Percentiles rank a stretch among this genome's conserved stretches.
These are phyloP conservation scores for Westerdykella aurantiaca DNA, from an alignment of 2,329 filamentous ascomycete species.

Conservation along the genomic window DNA sequence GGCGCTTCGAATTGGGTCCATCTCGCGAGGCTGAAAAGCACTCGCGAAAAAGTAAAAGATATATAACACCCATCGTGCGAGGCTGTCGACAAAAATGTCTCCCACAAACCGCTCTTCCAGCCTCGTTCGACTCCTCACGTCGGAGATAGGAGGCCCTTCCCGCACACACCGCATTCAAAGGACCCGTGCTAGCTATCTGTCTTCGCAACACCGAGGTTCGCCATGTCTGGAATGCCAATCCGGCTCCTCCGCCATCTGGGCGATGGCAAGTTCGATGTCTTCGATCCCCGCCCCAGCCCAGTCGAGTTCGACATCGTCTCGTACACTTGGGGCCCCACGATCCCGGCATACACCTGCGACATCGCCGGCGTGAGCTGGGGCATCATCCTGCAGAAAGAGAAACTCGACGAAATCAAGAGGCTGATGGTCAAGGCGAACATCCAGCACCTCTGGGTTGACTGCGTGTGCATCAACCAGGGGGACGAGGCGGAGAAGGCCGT, in stretches of 20 bases:
- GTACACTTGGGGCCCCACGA: background rate
- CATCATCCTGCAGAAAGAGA: background rate
- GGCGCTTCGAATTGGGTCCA: too few species aligned
- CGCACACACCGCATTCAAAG: too few species aligned
- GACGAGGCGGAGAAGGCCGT: conserved; percentile 2
- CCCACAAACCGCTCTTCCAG: too few species aligned
- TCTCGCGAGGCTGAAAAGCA: too few species aligned
- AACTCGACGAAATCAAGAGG: conserved; percentile 1
- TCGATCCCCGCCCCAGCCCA: background rate
- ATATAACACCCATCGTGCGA: too few species aligned
- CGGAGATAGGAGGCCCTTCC: too few species aligned
- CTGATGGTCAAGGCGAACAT: conserved; percentile 5
- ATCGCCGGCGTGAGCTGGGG: conserved; percentile 1
- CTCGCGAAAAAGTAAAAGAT: too few species aligned
- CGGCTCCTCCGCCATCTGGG: background rate
- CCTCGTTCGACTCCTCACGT: too few species aligned
- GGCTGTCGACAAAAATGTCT: too few species aligned
- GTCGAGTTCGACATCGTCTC: conserved; percentile 1
- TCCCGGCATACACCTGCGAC: background rate
- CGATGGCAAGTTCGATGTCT: background rate
- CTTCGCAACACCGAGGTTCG: too few species aligned
- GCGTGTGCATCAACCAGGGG: conserved; percentile 18
- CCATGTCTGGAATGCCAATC: too few species aligned
- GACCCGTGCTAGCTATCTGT: too few species aligned
- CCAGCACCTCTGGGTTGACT: conserved; percentile 14